phyloP scores from a whole-genome alignment of 2,329 filamentous ascomycete species.

The Arthrobotrys sinensis region DNA sequence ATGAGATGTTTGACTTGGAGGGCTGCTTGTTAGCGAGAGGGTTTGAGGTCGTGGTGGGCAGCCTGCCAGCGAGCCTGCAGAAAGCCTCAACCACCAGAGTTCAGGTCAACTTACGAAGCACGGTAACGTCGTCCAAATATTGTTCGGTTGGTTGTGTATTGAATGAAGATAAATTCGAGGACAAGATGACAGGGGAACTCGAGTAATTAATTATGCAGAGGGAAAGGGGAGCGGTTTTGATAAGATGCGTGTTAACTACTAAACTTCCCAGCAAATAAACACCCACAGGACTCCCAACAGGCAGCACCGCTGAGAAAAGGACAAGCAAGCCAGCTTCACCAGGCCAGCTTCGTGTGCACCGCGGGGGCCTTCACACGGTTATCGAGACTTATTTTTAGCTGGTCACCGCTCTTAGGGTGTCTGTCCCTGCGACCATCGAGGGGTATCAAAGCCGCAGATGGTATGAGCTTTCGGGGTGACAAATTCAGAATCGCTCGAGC shows the following conservation, averaged over 20 bases:
- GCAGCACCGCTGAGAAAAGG: slow-evolving; percentile 33
- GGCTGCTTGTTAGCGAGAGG: slow-evolving; percentile 34
- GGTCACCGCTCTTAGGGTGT: slow-evolving; percentile 16
- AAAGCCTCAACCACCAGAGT: neutral
- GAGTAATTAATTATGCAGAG: neutral
- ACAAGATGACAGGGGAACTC: neutral
- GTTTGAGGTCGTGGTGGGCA: slow-evolving; percentile 20
- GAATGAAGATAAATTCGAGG: neutral
- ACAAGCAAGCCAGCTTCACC: slow-evolving; percentile 17
- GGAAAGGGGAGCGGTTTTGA: slow-evolving; percentile 28
- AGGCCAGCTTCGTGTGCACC: slow-evolving; percentile 11
- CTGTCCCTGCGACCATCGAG: slow-evolving; percentile 51
- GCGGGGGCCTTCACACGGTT: slow-evolving; percentile 15
- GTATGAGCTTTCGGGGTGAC: slow-evolving; percentile 31
- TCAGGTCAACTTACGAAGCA: neutral
- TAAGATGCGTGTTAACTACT: slow-evolving; percentile 10
- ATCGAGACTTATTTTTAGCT: slow-evolving; percentile 58
- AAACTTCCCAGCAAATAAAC: no score
- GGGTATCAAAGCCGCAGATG: slow-evolving; percentile 38
- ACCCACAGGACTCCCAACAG: slow-evolving; percentile 20
- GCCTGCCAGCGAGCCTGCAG: neutral
- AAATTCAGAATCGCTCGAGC: slow-evolving; percentile 51
- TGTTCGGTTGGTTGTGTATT: neutral
- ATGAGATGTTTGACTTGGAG: slow-evolving; percentile 6
- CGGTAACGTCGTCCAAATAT: neutral